Conservation (phyloP, 495 filamentous ascomycete species). For the Aspergillus heteromorphus region DNA sequence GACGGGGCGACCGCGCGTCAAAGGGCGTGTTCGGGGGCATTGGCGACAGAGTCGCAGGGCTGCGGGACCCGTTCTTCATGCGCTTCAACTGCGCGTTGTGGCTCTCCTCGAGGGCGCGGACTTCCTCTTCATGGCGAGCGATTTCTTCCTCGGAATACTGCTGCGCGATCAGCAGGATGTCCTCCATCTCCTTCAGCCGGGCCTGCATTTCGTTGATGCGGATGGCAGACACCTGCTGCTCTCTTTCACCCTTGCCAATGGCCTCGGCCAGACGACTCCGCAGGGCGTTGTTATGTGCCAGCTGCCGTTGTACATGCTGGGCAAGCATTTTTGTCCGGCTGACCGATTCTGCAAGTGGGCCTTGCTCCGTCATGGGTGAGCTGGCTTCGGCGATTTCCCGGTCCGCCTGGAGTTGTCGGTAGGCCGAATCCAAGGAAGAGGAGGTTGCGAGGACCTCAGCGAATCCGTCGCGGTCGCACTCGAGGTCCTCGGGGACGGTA, state of each 20-base stretch:
- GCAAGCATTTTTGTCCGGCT: constrained; percentile 73
- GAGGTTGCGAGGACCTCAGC: constrained; percentile 55
- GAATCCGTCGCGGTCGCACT: constrained; percentile 39
- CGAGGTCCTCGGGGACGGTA: constrained; percentile 49
- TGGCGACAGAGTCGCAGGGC: constrained; percentile 37
- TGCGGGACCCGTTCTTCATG: constrained; percentile 53
- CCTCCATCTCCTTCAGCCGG: constrained; percentile 74
- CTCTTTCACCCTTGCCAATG: constrained; percentile 77
- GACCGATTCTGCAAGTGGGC: constrained; percentile 64
- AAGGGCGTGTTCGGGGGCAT: constrained; percentile 60
- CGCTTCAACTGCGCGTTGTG: constrained; percentile 75
- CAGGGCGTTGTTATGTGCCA: constrained; percentile 68
- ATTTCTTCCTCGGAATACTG: constrained; percentile 81
- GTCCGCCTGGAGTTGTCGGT: constrained; percentile 74
- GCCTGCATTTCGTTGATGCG: constrained; percentile 80
- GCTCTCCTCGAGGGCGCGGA: constrained; percentile 65
- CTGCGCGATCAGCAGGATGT: constrained; percentile 76
- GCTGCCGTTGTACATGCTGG: constrained; percentile 67
- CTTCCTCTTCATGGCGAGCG: constrained; percentile 78
- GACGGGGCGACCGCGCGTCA: constrained; percentile 48
- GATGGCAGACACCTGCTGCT: constrained; percentile 69
- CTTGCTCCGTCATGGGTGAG: constrained; percentile 59
- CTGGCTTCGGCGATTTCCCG: constrained; percentile 62
- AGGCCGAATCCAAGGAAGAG: constrained; percentile 70
- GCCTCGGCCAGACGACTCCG: constrained; percentile 79